A percentile compares a stretch with the other conserved stretches of the same genome.
These are phyloP conservation scores for Lachnellula subtilissima DNA, from an alignment of 2,329 filamentous ascomycete genomes.

Conservation along the genomic window DNA sequence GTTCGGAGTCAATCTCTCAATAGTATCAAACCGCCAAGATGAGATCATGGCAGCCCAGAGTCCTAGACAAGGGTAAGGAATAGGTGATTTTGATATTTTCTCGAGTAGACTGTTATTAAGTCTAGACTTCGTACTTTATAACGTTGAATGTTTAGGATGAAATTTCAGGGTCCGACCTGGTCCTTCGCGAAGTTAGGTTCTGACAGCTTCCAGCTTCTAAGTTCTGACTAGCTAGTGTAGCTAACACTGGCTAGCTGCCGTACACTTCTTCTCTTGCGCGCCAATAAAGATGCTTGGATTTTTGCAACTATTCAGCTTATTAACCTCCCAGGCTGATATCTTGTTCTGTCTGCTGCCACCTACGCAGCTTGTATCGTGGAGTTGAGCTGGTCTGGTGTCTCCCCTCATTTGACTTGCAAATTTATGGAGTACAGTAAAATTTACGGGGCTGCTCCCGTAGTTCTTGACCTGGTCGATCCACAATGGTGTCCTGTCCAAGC, in stretches of 20 bases:
- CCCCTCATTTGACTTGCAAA: not conserved
- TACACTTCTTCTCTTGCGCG: not conserved
- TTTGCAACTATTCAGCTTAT: not conserved
- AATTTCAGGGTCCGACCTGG: not conserved
- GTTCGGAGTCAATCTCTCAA: too few species aligned
- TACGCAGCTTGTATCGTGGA: not conserved
- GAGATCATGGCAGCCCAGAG: too few species aligned
- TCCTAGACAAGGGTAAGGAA: not conserved
- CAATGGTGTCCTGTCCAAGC: not conserved
- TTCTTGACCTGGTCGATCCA: not conserved
- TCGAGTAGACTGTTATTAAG: not conserved
- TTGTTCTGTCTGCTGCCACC: not conserved
- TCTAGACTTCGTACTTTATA: not conserved
- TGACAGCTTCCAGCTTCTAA: not conserved
- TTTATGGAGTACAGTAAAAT: not conserved
- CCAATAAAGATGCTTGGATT: not conserved
- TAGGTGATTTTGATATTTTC: not conserved
- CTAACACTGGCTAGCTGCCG: too few species aligned
- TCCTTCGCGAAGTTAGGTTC: not conserved
- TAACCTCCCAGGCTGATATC: not conserved
- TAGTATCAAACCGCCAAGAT: too few species aligned
- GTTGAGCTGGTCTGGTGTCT: not conserved
- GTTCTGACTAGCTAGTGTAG: not conserved
- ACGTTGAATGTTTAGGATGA: not conserved
- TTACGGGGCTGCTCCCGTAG: not conserved